These are phyloP conservation scores for Puccinia coronata DNA, from an alignment of 1,284 basidiomycete species.

Conservation along the genomic window DNA sequence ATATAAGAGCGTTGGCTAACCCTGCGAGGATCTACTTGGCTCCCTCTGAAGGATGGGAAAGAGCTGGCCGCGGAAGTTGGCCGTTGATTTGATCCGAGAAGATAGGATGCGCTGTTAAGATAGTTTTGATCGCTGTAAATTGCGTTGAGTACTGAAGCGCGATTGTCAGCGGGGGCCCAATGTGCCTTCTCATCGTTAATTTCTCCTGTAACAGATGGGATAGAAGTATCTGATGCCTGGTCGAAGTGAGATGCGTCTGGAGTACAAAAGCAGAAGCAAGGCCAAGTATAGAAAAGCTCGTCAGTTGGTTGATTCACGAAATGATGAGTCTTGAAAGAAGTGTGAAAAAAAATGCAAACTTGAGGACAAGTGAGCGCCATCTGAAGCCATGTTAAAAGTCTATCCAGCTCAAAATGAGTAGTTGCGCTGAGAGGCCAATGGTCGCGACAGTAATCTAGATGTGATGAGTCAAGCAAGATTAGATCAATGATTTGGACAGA, in stretches of 20 bases:
- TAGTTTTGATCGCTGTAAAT: slow-evolving; percentile 21
- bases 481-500: background rate
- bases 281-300: background rate
- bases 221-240: background rate
- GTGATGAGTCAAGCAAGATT: too few relatives aligned
- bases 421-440: background rate
- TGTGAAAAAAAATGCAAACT: background rate
- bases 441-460: too few relatives aligned
- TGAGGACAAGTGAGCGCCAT: background rate
- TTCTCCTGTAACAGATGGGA: background rate
- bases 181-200: background rate
- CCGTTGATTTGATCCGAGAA: background rate
- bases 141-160: background rate
- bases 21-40: slow-evolving; percentile 19
- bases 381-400: slow-evolving; percentile 12
- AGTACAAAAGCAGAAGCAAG: background rate
- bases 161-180: background rate
- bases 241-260: background rate
- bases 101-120: slow-evolving; percentile 9
- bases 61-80: background rate
- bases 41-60: background rate
- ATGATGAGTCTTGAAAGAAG: background rate
- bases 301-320: background rate
- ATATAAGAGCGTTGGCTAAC: slow-evolving; percentile 33
- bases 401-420: background rate